Conservation (phyloP, 179 eudicot species). For the Nepenthes alata region DNA sequence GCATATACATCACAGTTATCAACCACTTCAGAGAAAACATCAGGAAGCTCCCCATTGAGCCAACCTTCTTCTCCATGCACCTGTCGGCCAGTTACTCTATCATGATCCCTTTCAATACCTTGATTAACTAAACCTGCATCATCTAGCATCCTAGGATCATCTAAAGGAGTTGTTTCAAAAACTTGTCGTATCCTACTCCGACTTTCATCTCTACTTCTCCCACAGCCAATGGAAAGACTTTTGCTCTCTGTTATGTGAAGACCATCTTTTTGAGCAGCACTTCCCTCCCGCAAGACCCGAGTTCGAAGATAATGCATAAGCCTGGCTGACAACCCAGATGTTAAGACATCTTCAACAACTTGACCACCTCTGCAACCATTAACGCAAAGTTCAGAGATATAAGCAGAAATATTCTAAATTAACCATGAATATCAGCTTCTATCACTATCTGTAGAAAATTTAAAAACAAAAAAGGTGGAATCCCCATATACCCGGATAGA, state of each 20-base stretch:
- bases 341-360: constrained; percentile 82
- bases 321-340: constrained; percentile 83
- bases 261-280: constrained; percentile 39
- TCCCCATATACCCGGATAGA: constrained; percentile 52
- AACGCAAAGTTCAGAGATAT: constrained; percentile 5
- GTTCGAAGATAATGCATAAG: constrained; percentile 81
- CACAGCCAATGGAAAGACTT: constrained; percentile 22
- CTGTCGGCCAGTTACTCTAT: constrained; percentile 22
- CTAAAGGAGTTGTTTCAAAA: constrained; percentile 42
- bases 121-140: constrained; percentile 37
- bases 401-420: background rate
- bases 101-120: constrained; percentile 36
- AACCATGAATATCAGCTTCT: no score
- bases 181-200: constrained; percentile 44
- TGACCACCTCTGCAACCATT: constrained; percentile 62
- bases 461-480: background rate
- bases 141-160: constrained; percentile 39
- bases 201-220: constrained; percentile 60
- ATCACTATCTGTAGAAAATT: background rate
- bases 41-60: constrained; percentile 30
- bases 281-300: constrained; percentile 61
- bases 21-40: constrained; percentile 27
- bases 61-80: constrained; percentile 33
- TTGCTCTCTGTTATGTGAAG: constrained; percentile 36
- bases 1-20: constrained; percentile 29